Percentiles rank a stretch among this genome's conserved stretches.
phyloP scores from a whole-genome alignment of 1,139 yeast genomes.

The Suhomyces terraborum region DNA sequence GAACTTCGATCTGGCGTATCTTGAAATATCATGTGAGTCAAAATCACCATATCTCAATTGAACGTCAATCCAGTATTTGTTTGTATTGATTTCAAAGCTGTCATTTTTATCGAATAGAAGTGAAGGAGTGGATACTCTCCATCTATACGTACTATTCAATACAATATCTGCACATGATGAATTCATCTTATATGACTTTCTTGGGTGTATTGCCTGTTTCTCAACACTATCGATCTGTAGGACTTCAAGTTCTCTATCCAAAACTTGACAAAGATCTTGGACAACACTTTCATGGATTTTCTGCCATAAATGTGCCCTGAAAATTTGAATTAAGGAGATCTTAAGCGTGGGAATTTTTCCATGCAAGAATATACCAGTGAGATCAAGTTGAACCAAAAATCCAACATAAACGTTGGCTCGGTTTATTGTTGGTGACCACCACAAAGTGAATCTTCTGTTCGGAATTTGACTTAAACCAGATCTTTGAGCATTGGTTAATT shows the following conservation, averaged over 20 bases:
- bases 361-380: conserved; percentile 95
- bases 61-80: conserved; percentile 92
- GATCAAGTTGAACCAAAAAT: conserved; percentile 90
- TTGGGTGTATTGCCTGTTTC: conserved; percentile 92
- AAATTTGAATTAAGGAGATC: conserved; percentile 92
- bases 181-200: conserved; percentile 97
- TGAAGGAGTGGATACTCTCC: conserved; percentile 88
- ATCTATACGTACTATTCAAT: conserved; percentile 70
- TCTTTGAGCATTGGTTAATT: conserved; percentile 95
- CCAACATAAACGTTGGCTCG: conserved; percentile 98
- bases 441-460: conserved; percentile 90
- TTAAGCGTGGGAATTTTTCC: conserved; percentile 98
- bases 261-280: conserved; percentile 87
- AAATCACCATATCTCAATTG: conserved; percentile 96
- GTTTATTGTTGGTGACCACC: conserved; percentile 99
- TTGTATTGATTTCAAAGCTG: conserved; percentile 52
- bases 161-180: conserved; percentile 93
- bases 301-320: conserved; percentile 98
- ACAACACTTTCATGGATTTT: conserved; percentile 96
- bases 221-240: conserved; percentile 84
- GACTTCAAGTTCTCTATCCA: conserved; percentile 84
- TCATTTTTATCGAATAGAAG: conserved; percentile 66
- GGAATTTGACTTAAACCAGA: conserved; percentile 98
- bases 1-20: conserved; percentile 91
- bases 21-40: conserved; percentile 94